Conservation (phyloP, 2,329 filamentous ascomycete species). For the Beauveria australis region DNA sequence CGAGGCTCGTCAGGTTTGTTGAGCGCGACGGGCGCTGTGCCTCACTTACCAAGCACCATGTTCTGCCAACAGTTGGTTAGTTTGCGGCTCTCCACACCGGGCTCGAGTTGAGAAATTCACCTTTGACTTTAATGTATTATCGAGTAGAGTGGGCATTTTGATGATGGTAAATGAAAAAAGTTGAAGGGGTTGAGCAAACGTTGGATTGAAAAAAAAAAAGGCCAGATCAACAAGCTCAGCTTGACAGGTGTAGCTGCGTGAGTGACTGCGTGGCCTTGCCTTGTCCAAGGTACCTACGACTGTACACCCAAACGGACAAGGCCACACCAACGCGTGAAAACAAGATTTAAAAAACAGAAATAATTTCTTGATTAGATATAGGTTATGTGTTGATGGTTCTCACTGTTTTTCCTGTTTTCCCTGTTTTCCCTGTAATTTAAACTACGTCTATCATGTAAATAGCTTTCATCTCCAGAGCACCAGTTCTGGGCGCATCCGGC, state of each 20-base stretch:
- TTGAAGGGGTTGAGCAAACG: not conserved
- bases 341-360: no score
- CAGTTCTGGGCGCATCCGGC: not conserved
- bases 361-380: no score
- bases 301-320: not conserved
- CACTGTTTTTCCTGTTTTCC: no score
- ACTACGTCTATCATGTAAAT: no score
- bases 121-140: slow-evolving; percentile 62
- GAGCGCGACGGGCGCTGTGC: slow-evolving; percentile 12
- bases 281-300: no score
- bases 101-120: slow-evolving; percentile 30
- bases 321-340: not conserved
- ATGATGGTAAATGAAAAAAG: not conserved
- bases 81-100: not conserved
- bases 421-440: no score
- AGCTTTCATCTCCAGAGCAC: not conserved
- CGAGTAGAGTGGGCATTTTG: slow-evolving; percentile 61
- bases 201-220: no score
- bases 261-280: not conserved
- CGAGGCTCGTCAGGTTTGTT: slow-evolving; percentile 15
- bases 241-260: not conserved
- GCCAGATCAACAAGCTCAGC: not conserved
- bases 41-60: slow-evolving; percentile 55
- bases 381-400: no score
- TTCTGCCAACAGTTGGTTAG: slow-evolving; percentile 39